A percentile compares a stretch with the other conserved stretches of the same genome.
These are phyloP conservation scores for Puccinia horiana DNA, from an alignment of 1,284 basidiomycete species.

Conservation along the genomic window DNA sequence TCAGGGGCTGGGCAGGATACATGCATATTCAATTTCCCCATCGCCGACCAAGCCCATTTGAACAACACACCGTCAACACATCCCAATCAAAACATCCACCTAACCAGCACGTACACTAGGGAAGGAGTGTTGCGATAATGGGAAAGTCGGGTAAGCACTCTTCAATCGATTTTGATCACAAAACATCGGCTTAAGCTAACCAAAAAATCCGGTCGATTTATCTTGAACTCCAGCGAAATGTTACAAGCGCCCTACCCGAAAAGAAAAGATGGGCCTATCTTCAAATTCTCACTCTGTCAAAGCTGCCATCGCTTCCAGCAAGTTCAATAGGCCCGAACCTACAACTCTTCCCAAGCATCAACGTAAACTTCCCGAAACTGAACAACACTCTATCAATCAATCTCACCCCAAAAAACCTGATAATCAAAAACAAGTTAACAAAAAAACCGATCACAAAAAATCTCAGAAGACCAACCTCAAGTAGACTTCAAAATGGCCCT, in stretches of 20 bases:
- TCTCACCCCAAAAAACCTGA: too few species aligned
- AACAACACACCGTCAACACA: too few species aligned
- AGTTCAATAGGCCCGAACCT: conserved; percentile 23
- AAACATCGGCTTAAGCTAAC: background rate
- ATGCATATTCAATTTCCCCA: too few species aligned
- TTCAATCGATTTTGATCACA: background rate
- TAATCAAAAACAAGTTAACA: too few species aligned
- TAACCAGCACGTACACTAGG: background rate
- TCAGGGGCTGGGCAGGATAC: too few species aligned
- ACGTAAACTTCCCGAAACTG: background rate
- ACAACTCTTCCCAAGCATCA: conserved; percentile 23
- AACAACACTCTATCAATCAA: too few species aligned
- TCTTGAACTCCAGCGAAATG: conserved; percentile 32
- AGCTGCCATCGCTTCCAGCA: conserved; percentile 23
- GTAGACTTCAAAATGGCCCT: too few species aligned
- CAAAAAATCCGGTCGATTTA: background rate
- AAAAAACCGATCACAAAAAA: too few species aligned
- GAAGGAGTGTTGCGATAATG: too few species aligned
- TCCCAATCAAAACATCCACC: background rate
- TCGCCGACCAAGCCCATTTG: too few species aligned
- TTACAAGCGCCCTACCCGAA: conserved; percentile 39
- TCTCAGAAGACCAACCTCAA: too few species aligned
- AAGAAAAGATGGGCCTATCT: conserved; percentile 48
- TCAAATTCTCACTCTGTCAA: background rate
- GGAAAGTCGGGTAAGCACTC: background rate